Conservation (phyloP, 306 rosid genomes). For the Cyclanthera cordifolia region DNA sequence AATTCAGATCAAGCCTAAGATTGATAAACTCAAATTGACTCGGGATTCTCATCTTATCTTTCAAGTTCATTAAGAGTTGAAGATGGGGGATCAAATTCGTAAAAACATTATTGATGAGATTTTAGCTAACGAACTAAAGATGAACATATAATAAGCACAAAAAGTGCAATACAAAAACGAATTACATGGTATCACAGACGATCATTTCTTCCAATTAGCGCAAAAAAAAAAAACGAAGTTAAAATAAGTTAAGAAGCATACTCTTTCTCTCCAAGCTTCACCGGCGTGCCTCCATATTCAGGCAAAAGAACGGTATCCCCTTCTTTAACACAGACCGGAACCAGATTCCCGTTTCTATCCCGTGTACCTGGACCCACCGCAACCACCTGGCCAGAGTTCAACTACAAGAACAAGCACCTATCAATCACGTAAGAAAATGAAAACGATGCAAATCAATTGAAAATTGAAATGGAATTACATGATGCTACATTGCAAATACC, state of each 20-base stretch:
- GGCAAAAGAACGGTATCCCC: slow-evolving; percentile 87
- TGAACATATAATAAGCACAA: not conserved
- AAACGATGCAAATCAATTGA: not conserved
- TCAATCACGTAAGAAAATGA: not conserved
- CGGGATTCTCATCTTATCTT: too few species aligned
- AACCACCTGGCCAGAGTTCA: slow-evolving; percentile 75
- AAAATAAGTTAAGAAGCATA: slow-evolving; percentile 14
- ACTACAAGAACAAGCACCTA: slow-evolving; percentile 23
- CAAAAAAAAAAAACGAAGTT: not conserved
- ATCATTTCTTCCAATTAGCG: not conserved
- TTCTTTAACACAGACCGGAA: slow-evolving; percentile 61
- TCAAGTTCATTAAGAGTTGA: not conserved
- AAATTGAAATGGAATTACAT: not conserved
- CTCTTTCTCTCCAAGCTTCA: slow-evolving; percentile 89
- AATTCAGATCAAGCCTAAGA: too few species aligned
- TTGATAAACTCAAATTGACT: too few species aligned
- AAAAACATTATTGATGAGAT: not conserved
- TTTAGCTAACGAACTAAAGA: not conserved
- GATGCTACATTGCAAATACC: slow-evolving; percentile 23
- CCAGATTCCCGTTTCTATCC: slow-evolving; percentile 49
- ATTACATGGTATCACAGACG: too few species aligned
- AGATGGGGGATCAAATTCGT: not conserved
- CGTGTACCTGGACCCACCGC: slow-evolving; percentile 80
- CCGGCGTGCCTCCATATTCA: slow-evolving; percentile 72
- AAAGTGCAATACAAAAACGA: not conserved